Evolutionary conservation across 805 yeast species (phyloP).

Genomic region (Priceomyces carsonii): DNA sequence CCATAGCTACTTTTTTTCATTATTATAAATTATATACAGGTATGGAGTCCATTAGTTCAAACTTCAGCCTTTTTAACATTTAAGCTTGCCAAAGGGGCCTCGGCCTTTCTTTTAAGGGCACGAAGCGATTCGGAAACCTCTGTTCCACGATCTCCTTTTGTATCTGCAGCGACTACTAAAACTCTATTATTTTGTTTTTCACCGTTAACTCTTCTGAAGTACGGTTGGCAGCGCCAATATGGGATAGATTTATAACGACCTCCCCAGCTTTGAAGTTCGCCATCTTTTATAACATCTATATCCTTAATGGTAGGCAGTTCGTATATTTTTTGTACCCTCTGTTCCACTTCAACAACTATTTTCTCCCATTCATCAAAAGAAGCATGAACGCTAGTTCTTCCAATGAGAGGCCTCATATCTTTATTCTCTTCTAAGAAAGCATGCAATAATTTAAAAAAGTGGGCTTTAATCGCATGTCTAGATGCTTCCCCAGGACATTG

Average conservation of each 20-base stretch:
- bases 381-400: conserved; percentile 46
- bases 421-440: conserved; percentile 78
- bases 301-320: conserved; percentile 51
- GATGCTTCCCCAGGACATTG: conserved; percentile 68
- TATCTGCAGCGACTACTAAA: conserved; percentile 40
- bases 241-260: conserved; percentile 81
- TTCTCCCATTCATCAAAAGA: conserved; percentile 44
- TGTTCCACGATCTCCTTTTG: neutral
- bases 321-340: conserved; percentile 58
- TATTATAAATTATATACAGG: conserved; percentile 6
- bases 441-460: conserved; percentile 81
- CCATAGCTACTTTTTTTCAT: neutral
- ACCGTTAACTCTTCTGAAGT: conserved; percentile 88
- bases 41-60: neutral
- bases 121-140: neutral
- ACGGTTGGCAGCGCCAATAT: conserved; percentile 96
- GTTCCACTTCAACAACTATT: conserved; percentile 66
- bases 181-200: conserved; percentile 42
- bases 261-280: conserved; percentile 68
- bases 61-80: conserved; percentile 3
- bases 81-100: neutral
- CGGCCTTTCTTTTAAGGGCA: conserved; percentile 3
- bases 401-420: conserved; percentile 74
- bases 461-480: conserved; percentile 83
- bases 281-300: conserved; percentile 55